Conservation (phyloP, 2,329 filamentous ascomycete species). For the Cyphellophora attinorum region DNA sequence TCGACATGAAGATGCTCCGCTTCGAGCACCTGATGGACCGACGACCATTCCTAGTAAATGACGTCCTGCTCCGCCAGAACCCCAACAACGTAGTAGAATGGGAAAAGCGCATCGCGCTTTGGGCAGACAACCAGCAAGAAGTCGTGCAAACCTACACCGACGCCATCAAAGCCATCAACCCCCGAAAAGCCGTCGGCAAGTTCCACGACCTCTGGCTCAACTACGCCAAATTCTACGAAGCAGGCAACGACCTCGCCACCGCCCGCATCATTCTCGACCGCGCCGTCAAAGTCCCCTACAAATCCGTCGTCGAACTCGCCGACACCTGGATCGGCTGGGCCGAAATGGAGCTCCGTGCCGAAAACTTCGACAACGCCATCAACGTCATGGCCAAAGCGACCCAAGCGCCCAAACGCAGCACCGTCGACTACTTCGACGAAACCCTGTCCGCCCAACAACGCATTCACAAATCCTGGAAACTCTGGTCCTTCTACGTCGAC, state of each 20-base stretch:
- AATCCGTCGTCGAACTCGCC: conserved; percentile 89
- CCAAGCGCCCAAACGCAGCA: conserved; percentile 93
- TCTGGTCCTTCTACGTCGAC: conserved; percentile 99
- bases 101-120: conserved; percentile 92
- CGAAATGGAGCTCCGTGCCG: conserved; percentile 90
- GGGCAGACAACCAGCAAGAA: conserved; percentile 86
- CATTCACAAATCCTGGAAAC: conserved; percentile 97
- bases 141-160: conserved; percentile 91
- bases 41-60: conserved; percentile 88
- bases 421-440: conserved; percentile 98
- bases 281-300: conserved; percentile 94
- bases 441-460: conserved; percentile 86
- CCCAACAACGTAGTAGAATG: conserved; percentile 93
- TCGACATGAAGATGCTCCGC: conserved; percentile 94
- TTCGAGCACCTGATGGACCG: conserved; percentile 98
- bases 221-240: conserved; percentile 95
- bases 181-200: conserved; percentile 85
- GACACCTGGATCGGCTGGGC: conserved; percentile 99
- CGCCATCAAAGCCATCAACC: conserved; percentile 84
- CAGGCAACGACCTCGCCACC: conserved; percentile 70
- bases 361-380: conserved; percentile 91
- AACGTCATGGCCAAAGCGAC: conserved; percentile 96
- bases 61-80: conserved; percentile 89
- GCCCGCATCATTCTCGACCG: conserved; percentile 95
- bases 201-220: conserved; percentile 95